Percentiles rank a stretch among this genome's conserved stretches.
These are phyloP conservation scores for Phytophthora kernoviae DNA, from an alignment of 352 stramenopile species.

Conservation along the genomic window DNA sequence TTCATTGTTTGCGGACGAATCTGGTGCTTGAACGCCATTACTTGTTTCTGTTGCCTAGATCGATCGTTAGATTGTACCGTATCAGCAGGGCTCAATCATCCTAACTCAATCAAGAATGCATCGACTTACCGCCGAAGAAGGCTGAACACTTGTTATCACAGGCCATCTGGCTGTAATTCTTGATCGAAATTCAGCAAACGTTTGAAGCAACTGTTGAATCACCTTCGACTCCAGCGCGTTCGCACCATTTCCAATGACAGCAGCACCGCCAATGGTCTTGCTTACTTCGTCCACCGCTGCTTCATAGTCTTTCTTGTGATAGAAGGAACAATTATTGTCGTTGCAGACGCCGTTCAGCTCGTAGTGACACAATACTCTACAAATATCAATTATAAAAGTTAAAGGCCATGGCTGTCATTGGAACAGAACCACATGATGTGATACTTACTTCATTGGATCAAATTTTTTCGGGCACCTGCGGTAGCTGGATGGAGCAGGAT, in stretches of 20 bases:
- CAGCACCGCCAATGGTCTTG: constrained; percentile 3
- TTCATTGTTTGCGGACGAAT: too few species aligned
- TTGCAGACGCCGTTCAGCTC: constrained; percentile 82
- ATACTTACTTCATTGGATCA: constrained; percentile 66
- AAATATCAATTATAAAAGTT: background rate
- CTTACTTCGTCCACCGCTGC: background rate
- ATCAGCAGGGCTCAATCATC: too few species aligned
- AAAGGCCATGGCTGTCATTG: constrained; percentile 8
- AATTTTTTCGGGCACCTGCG: constrained; percentile 20
- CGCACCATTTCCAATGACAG: constrained; percentile 7
- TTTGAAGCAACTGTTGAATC: constrained; percentile 35
- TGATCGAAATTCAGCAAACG: constrained; percentile 43
- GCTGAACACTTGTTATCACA: constrained; percentile 29
- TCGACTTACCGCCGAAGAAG: constrained; percentile 26
- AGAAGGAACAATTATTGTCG: constrained; percentile 67
- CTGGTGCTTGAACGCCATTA: background rate
- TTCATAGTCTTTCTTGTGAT: constrained; percentile 69
- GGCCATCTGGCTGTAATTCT: constrained; percentile 52
- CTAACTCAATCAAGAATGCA: background rate
- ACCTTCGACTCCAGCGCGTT: constrained; percentile 26
- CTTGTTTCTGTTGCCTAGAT: constrained; percentile 14
- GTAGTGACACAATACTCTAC: constrained; percentile 71
- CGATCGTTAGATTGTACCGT: background rate
- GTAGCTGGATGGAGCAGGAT: background rate
- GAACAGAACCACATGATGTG: background rate